Percentiles rank a stretch among this genome's conserved stretches.
phyloP scores from a whole-genome alignment of 306 rosid species.

The Phaseolus lunatus region DNA sequence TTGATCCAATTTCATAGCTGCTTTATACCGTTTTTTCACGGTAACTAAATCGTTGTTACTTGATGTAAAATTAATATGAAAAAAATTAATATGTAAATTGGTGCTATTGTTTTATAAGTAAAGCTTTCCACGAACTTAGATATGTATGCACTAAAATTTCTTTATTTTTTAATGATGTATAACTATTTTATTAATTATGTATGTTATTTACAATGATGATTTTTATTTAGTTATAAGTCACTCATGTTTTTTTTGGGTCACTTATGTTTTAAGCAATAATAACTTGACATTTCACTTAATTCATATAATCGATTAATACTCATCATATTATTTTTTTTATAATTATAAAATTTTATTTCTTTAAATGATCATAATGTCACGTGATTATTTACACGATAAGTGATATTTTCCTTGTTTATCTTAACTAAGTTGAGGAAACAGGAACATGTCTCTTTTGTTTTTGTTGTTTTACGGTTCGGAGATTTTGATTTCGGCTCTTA shows the following conservation, averaged over 20 bases:
- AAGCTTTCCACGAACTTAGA: not conserved
- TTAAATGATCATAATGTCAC: no score
- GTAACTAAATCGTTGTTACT: no score
- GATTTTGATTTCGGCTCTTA: not conserved
- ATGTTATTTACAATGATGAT: not conserved
- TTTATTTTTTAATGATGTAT: not conserved
- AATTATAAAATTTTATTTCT: no score
- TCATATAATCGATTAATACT: no score
- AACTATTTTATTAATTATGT: not conserved
- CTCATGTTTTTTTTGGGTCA: not conserved
- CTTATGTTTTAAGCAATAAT: not conserved
- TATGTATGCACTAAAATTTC: not conserved
- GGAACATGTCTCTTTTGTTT: not conserved
- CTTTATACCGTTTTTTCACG: no score
- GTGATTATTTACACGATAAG: no score
- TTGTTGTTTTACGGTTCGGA: not conserved
- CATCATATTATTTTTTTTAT: no score
- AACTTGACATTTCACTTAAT: no score
- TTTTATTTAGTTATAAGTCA: not conserved
- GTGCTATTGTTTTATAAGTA: not conserved
- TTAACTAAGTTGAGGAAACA: not conserved
- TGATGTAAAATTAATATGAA: not conserved
- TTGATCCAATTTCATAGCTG: not conserved
- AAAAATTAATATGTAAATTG: not conserved
- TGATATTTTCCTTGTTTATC: not conserved